These are phyloP conservation scores for Pseudisothecium myosuroides DNA, from an alignment of 225 moss, liverwort and hornwort genomes.

Conservation along the genomic window DNA sequence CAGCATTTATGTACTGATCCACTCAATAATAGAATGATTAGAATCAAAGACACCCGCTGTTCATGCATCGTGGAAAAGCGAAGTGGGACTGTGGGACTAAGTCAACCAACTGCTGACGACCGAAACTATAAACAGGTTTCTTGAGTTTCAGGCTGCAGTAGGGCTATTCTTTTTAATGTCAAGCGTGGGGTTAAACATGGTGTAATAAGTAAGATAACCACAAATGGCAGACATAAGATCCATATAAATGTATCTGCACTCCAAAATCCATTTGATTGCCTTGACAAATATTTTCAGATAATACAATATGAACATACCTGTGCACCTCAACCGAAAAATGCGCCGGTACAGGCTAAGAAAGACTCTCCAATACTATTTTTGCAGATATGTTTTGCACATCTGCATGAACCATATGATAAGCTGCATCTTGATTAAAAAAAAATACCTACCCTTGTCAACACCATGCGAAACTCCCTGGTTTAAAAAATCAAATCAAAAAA, in stretches of 20 bases:
- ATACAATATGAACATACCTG: conserved; percentile 24
- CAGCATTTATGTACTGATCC: not conserved
- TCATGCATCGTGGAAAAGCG: not conserved
- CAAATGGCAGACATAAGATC: not conserved
- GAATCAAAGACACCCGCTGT: not conserved
- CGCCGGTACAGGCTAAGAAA: not conserved
- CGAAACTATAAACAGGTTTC: not conserved
- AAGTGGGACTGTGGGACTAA: not conserved
- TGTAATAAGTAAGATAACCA: not conserved
- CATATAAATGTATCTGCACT: not conserved
- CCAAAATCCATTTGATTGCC: not conserved
- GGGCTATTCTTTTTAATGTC: not conserved
- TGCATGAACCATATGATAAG: not conserved
- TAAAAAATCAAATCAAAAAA: not conserved
- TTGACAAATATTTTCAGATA: not conserved
- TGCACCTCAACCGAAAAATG: not conserved
- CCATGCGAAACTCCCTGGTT: not conserved
- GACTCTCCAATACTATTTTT: not conserved
- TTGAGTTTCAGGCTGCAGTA: not conserved
- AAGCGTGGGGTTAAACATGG: not conserved
- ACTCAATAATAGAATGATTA: not conserved
- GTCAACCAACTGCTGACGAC: not conserved
- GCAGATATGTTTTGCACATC: not conserved
- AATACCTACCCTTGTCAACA: not conserved
- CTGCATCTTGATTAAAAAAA: not conserved